Evolutionary conservation across 2,329 filamentous ascomycete species (phyloP).

Genomic region (Nigrograna mackinnonii): DNA sequence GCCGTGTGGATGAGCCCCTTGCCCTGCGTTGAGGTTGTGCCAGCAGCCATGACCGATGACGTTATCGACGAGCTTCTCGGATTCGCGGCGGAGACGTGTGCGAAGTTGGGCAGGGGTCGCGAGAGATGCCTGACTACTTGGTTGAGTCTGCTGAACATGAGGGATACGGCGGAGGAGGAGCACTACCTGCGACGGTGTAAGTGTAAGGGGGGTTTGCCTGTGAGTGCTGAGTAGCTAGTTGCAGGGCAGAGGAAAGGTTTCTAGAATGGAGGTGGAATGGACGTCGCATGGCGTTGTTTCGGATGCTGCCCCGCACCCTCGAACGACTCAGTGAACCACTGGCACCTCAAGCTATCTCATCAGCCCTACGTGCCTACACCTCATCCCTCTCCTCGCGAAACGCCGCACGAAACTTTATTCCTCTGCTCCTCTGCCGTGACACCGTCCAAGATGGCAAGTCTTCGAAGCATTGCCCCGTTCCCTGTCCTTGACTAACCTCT

Average conservation of each 20-base stretch:
- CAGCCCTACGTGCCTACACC: not conserved
- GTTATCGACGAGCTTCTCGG: conserved; percentile 30
- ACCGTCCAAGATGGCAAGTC: conserved; percentile 4
- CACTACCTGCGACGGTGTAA: too few species aligned
- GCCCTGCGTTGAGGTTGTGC: conserved; percentile 50
- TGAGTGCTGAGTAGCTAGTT: conserved; percentile 22
- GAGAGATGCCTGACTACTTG: conserved; percentile 75
- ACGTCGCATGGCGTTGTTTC: conserved; percentile 9
- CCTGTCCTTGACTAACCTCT: conserved; percentile 2
- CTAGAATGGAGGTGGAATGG: conserved; percentile 1
- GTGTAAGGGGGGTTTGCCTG: too few species aligned
- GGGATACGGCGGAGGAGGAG: too few species aligned
- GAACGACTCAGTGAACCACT: conserved; percentile 8
- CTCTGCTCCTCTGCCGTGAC: not conserved
- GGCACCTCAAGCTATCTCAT: not conserved
- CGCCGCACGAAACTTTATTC: conserved; percentile 3
- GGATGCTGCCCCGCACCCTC: conserved; percentile 18
- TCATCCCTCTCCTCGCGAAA: conserved; percentile 4
- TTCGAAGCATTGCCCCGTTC: not conserved
- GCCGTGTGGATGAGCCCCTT: conserved; percentile 81
- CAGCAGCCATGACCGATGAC: conserved; percentile 51
- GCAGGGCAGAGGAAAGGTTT: conserved; percentile 12
- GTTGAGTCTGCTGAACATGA: conserved; percentile 77
- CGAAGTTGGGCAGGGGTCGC: conserved; percentile 62
- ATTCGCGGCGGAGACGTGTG: conserved; percentile 50